A percentile compares a stretch with the other conserved stretches of the same genome.
Evolutionary conservation across 2,329 filamentous ascomycete species (phyloP).

Genomic region (Penicillium polonicum): DNA sequence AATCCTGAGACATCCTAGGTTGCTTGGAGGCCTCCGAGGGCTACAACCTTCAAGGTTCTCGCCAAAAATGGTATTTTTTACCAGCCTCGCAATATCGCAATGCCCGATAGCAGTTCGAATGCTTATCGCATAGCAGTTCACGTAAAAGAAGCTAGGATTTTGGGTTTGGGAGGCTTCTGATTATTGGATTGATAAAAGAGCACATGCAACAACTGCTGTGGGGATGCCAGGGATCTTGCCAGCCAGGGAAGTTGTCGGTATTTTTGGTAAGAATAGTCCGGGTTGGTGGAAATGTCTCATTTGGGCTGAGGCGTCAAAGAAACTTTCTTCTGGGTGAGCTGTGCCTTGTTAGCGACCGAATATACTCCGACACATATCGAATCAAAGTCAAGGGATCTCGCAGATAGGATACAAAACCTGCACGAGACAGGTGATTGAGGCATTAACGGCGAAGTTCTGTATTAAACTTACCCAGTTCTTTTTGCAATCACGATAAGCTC

Average conservation of each 20-base stretch:
- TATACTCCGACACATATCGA: not conserved
- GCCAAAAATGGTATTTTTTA: not conserved
- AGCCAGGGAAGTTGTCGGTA: not conserved
- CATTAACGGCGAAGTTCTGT: not conserved
- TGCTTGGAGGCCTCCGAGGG: too few species aligned
- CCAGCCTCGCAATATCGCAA: not conserved
- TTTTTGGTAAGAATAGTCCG: not conserved
- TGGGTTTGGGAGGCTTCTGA: not conserved
- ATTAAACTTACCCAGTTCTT: constrained; percentile 75
- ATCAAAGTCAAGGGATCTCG: not conserved
- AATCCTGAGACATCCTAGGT: not conserved
- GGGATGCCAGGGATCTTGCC: not conserved
- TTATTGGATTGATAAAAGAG: not conserved
- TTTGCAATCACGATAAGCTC: constrained; percentile 92
- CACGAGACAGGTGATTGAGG: not conserved
- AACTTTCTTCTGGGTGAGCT: constrained; percentile 12
- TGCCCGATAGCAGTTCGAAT: not conserved
- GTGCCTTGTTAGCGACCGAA: not conserved
- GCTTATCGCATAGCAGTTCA: not conserved
- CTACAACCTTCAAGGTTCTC: not conserved
- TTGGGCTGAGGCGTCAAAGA: not conserved
- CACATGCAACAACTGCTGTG: not conserved
- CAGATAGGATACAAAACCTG: not conserved
- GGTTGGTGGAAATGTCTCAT: not conserved
- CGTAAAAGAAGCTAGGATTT: not conserved